Conservation (phyloP, 2,329 filamentous ascomycete species). For the Ascochyta clinopodiicola region DNA sequence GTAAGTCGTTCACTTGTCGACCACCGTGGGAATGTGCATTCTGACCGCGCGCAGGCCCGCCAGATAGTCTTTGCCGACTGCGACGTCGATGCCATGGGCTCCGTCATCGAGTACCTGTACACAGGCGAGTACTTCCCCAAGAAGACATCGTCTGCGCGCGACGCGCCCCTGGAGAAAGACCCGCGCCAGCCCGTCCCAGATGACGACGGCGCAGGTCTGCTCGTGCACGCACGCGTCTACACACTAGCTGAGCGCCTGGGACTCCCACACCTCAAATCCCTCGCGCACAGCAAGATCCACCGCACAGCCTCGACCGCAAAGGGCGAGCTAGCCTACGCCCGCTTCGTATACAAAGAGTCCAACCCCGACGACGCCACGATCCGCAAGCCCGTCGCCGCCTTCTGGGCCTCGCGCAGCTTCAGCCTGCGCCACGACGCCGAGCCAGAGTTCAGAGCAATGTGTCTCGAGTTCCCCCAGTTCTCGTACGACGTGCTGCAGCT, state of each 20-base stretch:
- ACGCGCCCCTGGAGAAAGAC: slow-evolving; percentile 73
- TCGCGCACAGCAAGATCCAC: slow-evolving; percentile 90
- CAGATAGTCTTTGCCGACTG: slow-evolving; percentile 72
- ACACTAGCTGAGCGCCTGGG: slow-evolving; percentile 83
- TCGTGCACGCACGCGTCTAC: slow-evolving; percentile 89
- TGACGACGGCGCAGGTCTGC: slow-evolving; percentile 79
- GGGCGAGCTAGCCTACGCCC: slow-evolving; percentile 89
- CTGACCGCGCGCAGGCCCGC: slow-evolving; percentile 57
- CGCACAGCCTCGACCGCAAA: slow-evolving; percentile 85
- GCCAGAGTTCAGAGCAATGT: slow-evolving; percentile 81
- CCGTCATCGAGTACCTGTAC: slow-evolving; percentile 84
- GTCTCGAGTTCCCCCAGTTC: slow-evolving; percentile 89
- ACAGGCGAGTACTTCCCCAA: slow-evolving; percentile 84
- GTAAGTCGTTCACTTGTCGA: slow-evolving; percentile 55
- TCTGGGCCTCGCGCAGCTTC: slow-evolving; percentile 85
- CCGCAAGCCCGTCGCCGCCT: slow-evolving; percentile 83
- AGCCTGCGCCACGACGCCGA: slow-evolving; percentile 85
- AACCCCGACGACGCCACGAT: slow-evolving; percentile 72
- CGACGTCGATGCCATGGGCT: slow-evolving; percentile 75
- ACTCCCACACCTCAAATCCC: slow-evolving; percentile 68
- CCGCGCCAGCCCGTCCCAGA: slow-evolving; percentile 71
- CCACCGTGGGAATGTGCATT: background rate
- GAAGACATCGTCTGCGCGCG: slow-evolving; percentile 64
- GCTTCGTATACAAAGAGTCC: slow-evolving; percentile 86
- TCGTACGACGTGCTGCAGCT: slow-evolving; percentile 87